Base-by-base conservation (phyloP, 2,329 filamentous ascomycete species). In the Aspergillus felis region DNA sequence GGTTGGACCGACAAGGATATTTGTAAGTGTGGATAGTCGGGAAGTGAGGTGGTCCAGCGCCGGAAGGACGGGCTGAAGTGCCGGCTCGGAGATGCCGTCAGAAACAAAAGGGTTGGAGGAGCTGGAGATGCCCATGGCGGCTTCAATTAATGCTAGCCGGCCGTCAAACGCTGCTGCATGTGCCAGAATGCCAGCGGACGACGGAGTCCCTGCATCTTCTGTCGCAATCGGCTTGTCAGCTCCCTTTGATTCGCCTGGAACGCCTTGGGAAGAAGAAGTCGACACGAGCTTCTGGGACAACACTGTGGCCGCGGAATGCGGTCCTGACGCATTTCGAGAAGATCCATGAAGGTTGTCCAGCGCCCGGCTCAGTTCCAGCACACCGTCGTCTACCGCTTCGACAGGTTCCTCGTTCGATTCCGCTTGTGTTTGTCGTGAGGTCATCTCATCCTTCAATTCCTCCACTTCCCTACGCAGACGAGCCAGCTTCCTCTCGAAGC, bases 161-260 rank as follows among this genome's bases (percentile, higher is more conserved):
- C 85, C 83, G 70, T 97, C 93, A 67, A 99, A 97, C 61, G 94
- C 89, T 25, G 92, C 90, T 6, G 91, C 88, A 72, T 92, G 90
- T 35, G 87, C 85, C 38, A 97, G 80, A 27, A 90, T 51, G 75
- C 82, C 48, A 79, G 87, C 32, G 3, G 71, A 61, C 4, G 69
- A 47, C 24, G 64, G 49, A 48, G 51, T 56, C 38, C 61, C 24
- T 2, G 54, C 24, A 20, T 47, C 54, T 32, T 60, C 50, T 6
- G 57, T 55, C 14, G 57, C 52, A 25, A 55, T 51, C 3, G 61
- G 52, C 20, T 50, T 52, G 8, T 53, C 54, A 4, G 47, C 1
- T 17, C 44, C 22, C 6, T 47, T 47, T 4, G 22, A 14, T 25
- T 27, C 44, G 44, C 22, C 25, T 9, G 57, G 14, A n/a, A 49